Evolutionary conservation across 257 asterid genomes (phyloP), one percentile per base, ranked within the genome.

Genomic region (Primulina huaijiensis): DNA sequence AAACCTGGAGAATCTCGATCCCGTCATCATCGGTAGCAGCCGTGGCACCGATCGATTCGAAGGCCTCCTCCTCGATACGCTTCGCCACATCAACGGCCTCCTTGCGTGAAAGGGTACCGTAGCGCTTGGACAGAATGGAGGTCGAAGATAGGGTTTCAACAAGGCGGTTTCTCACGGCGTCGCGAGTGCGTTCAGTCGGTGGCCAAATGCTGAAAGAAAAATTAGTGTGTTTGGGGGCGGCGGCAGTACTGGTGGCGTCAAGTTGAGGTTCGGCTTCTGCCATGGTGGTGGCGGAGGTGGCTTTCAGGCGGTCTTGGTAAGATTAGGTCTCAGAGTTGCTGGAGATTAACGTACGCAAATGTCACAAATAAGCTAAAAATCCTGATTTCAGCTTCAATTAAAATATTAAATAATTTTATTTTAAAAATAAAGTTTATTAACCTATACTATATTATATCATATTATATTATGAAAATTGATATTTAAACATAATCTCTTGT

Each of bases 151-250:
- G 93, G 72, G 95, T 86, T 37, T 88, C 95, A 62, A 88, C 63
- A 53, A 90, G 86, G 78, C 96, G 98, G 69, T 68, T 77, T 52
- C 78, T 76, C 20, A 92, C 95, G 53, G 97, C 95, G 27, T 88
- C 97, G 73, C 98, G 98, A 19, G 96, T 88, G 69, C 94, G 92
- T 17, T 84, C 90, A 17, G 89, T 77, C 0, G 97, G 97, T 0
- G 98, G 98, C 98, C 97, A 92, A 60, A 90, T 87, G 91, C 88
- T 85, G 87, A 92, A 86, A 63, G 96, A 80, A 43, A 77, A 10
- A 59, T 21, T 76, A 74, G 74, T 17, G 81, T 23, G 46, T 50
- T 70, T 85, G 53, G 56, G 66, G 37, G 72, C 17, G 64, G 50
- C 46, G 20, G 65, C 67, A 67, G 20, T 37, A 1, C 65, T 33